Percentiles rank a stretch among this genome's conserved stretches.
Conservation (phyloP, 1,284 basidiomycete species). For the Mycosarcoma mackinlayi region DNA sequence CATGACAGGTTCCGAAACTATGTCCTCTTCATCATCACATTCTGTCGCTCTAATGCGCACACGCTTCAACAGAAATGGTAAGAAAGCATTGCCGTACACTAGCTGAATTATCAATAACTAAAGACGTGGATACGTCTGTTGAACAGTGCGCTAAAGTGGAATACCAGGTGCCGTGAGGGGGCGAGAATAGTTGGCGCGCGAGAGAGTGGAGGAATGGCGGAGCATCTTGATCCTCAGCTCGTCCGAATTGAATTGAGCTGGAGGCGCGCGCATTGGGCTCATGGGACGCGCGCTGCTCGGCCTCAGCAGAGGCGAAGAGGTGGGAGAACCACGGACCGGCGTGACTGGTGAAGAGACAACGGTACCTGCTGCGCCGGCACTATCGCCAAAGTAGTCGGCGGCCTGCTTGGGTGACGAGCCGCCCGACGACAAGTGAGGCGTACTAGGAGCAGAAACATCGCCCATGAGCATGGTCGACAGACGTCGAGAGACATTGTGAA, state of each 20-base stretch:
- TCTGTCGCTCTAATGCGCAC: too few species aligned
- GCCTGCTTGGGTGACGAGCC: conserved; percentile 23
- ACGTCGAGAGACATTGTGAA: conserved; percentile 39
- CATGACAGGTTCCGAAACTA: too few species aligned
- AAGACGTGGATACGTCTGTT: too few species aligned
- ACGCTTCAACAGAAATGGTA: too few species aligned
- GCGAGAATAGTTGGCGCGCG: conserved; percentile 23
- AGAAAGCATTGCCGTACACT: too few species aligned
- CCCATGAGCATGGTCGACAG: conserved; percentile 42
- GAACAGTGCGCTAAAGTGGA: too few species aligned
- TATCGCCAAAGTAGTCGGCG: conserved; percentile 31
- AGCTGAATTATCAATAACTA: too few species aligned
- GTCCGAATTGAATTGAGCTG: conserved; percentile 38
- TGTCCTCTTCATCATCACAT: too few species aligned
- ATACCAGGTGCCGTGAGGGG: conserved; percentile 39
- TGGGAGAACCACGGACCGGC: conserved; percentile 20
- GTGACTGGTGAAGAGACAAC: conserved; percentile 26
- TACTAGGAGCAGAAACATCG: conserved; percentile 20
- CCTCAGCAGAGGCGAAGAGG: conserved; percentile 17
- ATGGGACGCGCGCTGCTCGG: conserved; percentile 35
- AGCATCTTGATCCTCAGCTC: conserved; percentile 47
- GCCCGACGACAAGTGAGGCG: conserved; percentile 22
- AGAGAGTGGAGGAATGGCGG: conserved; percentile 28
- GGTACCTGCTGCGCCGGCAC: conserved; percentile 15
- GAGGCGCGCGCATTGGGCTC: conserved; percentile 38